Evolutionary conservation across 352 stramenopile species (phyloP), one percentile per base, ranked within the genome.

Genomic region (Phytophthora citricola): DNA sequence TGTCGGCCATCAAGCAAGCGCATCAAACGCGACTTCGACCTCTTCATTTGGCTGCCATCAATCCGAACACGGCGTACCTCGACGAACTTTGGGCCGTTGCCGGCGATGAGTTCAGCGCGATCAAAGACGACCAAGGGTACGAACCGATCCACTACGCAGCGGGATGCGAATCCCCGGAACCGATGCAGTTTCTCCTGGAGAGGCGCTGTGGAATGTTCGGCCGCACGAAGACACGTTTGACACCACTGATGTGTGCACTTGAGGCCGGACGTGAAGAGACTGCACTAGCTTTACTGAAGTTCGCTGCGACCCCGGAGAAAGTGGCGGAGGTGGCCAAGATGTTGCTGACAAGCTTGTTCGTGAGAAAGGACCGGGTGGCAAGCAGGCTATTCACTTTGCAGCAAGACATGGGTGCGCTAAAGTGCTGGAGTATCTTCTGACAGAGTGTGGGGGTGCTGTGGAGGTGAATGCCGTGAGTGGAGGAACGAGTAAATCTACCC

Each of bases 141-240:
- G 81, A 90, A 47, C 75, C 84, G 0, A 79, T 92, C 5, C 86
- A 94, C 50, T 94, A 87, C 52, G 86, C 86, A 0, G 86, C 81
- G 1, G 76, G 58, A 1, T 93, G 84, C 20, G 78, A 84, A 29
- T 75, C 69, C 27, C 72, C 83, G 0, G 84, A 36, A 0, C 78
- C 84, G 31, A 71, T 94, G 41, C 53, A 78, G 29, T 89, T 92
- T 47, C 62, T 94, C 3, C 22, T 94, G 10, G 80, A 92, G 26
- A 73, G 60, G 11, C 78, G 75, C 15, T 85, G 75, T 50, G 76
- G 71, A n/a, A 44, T 92, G 56, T 87, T 86, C 32, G 75, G 70
- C 2, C 73, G 79, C 5, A 90, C 75, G 6, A 94, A 93, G 50
- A 65, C 61, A 4, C 79, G 84, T 10, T 63, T 91, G 26, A 92